phyloP scores from a whole-genome alignment of 1,284 basidiomycete species.

The Volvariella volvacea region DNA sequence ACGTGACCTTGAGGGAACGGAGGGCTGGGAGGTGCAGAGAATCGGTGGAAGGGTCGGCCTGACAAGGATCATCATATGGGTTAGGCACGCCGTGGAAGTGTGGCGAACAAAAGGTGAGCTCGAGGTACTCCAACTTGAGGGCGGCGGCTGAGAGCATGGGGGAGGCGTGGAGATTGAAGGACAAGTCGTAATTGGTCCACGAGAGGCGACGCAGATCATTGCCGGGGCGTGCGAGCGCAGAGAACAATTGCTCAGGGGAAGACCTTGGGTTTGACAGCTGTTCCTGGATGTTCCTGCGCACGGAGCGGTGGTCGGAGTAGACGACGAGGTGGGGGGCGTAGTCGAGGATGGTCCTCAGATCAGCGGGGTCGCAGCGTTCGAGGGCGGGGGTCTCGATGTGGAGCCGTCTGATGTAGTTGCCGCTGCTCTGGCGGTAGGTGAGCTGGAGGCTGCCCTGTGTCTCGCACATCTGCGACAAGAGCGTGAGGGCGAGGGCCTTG shows the following conservation, averaged over 20 bases:
- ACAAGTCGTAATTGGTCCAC: constrained; percentile 64
- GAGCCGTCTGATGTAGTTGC: constrained; percentile 51
- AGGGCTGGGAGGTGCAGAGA: constrained; percentile 43
- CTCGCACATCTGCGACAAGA: constrained; percentile 33
- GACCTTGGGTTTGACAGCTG: constrained; percentile 37
- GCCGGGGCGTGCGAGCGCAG: constrained; percentile 47
- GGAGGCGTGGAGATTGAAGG: constrained; percentile 50
- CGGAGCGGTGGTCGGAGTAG: constrained; percentile 56
- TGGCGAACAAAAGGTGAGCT: constrained; percentile 31
- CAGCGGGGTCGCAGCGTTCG: constrained; percentile 57
- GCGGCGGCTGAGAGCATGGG: constrained; percentile 45
- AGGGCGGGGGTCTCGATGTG: constrained; percentile 65
- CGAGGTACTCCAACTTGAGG: constrained; percentile 51
- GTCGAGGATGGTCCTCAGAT: constrained; percentile 60
- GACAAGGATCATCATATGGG: neutral
- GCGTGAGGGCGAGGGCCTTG: constrained; percentile 44
- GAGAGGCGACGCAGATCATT: constrained; percentile 48
- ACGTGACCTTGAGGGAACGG: constrained; percentile 57
- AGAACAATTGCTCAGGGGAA: constrained; percentile 48
- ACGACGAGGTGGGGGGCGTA: constrained; percentile 51
- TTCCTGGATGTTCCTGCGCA: constrained; percentile 46
- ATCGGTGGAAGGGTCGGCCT: constrained; percentile 5
- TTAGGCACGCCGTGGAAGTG: constrained; percentile 20
- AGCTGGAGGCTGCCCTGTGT: constrained; percentile 11
- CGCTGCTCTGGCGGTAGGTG: constrained; percentile 21